Evolutionary conservation across 2,329 filamentous ascomycete genomes (phyloP).

Genomic region (Alternaria arbusti): DNA sequence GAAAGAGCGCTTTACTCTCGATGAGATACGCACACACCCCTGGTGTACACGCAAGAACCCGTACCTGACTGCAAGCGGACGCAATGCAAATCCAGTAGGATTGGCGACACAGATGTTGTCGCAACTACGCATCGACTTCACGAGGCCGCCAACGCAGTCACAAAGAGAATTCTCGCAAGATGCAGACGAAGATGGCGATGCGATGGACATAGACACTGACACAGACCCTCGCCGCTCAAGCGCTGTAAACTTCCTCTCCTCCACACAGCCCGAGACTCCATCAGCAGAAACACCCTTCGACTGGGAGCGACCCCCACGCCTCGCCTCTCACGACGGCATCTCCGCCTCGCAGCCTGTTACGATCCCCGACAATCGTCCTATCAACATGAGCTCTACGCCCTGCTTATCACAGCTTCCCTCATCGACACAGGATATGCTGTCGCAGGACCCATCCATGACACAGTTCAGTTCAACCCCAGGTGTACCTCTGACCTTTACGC

Average conservation of each 20-base stretch:
- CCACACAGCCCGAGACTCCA: constrained; percentile 85
- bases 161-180: constrained; percentile 51
- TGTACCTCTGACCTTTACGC: constrained; percentile 83
- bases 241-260: constrained; percentile 63
- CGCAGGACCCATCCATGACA: constrained; percentile 81
- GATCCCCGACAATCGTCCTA: constrained; percentile 18
- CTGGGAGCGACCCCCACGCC: constrained; percentile 77
- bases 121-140: constrained; percentile 86
- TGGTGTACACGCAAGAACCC: constrained; percentile 90
- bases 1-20: constrained; percentile 78
- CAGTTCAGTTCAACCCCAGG: constrained; percentile 84
- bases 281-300: constrained; percentile 79
- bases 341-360: constrained; percentile 48
- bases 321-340: constrained; percentile 42
- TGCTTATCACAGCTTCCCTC: constrained; percentile 43
- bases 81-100: constrained; percentile 76
- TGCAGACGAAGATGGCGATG: constrained; percentile 49
- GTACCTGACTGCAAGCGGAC: constrained; percentile 76
- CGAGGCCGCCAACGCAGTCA: constrained; percentile 65
- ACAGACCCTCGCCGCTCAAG: constrained; percentile 41
- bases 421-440: constrained; percentile 65
- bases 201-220: constrained; percentile 71
- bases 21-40: constrained; percentile 85
- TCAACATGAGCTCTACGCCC: constrained; percentile 21
- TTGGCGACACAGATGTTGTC: constrained; percentile 97